These are phyloP conservation scores for Pinus tabuliformis DNA, from an alignment of 75 land plant species.

Conservation along the genomic window DNA sequence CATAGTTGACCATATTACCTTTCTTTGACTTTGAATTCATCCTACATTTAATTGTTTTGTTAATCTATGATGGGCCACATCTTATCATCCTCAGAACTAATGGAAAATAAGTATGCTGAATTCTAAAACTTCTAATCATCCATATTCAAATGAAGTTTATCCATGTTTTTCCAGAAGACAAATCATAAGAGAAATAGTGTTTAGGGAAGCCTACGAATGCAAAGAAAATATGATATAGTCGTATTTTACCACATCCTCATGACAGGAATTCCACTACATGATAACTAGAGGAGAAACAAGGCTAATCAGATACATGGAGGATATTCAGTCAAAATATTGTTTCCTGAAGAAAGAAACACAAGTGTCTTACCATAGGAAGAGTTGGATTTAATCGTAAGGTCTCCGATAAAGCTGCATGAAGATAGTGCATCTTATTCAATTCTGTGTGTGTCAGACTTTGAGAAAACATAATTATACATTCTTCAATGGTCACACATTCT, in stretches of 20 bases:
- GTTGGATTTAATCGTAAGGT: constrained; percentile 76
- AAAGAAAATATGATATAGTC: neutral
- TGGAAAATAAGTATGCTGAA: too few relatives aligned
- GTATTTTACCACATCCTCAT: too few relatives aligned
- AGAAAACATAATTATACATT: neutral
- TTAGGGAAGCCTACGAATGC: too few relatives aligned
- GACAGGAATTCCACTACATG: neutral
- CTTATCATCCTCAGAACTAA: too few relatives aligned
- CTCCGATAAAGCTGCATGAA: constrained; percentile 78
- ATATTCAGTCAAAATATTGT: neutral
- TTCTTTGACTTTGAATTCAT: too few relatives aligned
- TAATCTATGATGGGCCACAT: too few relatives aligned
- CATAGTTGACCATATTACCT: too few relatives aligned
- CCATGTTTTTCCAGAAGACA: too few relatives aligned
- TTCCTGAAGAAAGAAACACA: neutral
- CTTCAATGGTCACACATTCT: neutral
- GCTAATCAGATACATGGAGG: neutral
- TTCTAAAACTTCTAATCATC: too few relatives aligned
- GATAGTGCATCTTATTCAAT: constrained; percentile 55
- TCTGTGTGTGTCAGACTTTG: neutral
- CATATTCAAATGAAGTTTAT: too few relatives aligned
- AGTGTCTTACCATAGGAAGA: constrained; percentile 58
- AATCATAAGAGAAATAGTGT: too few relatives aligned
- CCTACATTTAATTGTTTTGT: too few relatives aligned
- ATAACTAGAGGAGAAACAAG: neutral